These are phyloP conservation scores for Solanum aculeatissimum DNA, from an alignment of 305 asterid species.

Conservation along the genomic window DNA sequence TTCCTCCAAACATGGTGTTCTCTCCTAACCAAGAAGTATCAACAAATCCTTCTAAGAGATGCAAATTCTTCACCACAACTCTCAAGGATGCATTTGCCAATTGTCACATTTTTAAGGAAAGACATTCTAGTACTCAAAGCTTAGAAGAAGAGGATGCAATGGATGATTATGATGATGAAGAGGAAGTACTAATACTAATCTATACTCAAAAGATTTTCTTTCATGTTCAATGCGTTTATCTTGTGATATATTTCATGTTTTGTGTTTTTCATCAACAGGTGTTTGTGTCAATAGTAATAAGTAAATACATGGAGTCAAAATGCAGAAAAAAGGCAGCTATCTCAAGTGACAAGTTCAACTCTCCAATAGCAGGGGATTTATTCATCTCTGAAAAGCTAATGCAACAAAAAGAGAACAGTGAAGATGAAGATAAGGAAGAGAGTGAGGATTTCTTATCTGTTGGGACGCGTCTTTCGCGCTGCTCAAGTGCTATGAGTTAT, in stretches of 20 bases:
- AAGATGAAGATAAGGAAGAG: constrained; percentile 13
- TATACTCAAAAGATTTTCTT: neutral
- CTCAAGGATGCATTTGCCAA: constrained; percentile 41
- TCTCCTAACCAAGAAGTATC: constrained; percentile 33
- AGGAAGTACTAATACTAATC: constrained; percentile 37
- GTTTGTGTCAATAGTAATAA: constrained; percentile 59
- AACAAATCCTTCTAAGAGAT: constrained; percentile 31
- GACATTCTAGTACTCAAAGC: constrained; percentile 16
- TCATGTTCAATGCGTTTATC: neutral
- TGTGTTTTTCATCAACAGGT: constrained; percentile 24
- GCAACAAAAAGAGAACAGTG: neutral
- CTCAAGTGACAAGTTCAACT: constrained; percentile 19
- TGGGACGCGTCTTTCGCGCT: constrained; percentile 30
- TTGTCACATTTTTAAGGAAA: constrained; percentile 33
- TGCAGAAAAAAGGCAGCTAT: constrained; percentile 23
- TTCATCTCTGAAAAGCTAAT: neutral
- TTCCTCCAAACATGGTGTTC: constrained; percentile 26
- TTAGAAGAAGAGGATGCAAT: constrained; percentile 27
- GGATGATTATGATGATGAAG: constrained; percentile 43
- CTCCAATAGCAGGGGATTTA: constrained; percentile 33
- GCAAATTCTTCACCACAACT: constrained; percentile 38
- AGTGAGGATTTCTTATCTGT: constrained; percentile 28
- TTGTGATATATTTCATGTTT: neutral
- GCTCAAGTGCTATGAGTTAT: constrained; percentile 41
- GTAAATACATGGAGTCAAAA: constrained; percentile 57